phyloP scores from a whole-genome alignment of 106 monocot genomes.

The Posidonia australis region DNA sequence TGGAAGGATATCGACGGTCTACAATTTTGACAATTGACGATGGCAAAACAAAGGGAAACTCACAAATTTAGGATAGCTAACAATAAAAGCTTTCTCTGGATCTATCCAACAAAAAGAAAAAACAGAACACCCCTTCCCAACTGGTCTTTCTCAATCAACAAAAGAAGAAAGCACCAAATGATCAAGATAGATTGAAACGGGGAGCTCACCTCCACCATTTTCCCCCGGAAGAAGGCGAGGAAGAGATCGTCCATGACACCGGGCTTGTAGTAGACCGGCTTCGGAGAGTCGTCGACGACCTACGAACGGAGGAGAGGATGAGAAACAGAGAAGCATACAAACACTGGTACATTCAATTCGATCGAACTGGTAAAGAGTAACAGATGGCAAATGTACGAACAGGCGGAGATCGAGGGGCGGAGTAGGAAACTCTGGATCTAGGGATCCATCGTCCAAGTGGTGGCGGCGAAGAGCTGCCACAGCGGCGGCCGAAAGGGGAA shows the following conservation, averaged over 20 bases:
- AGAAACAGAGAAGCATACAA: neutral
- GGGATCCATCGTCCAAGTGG: neutral
- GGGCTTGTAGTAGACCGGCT: neutral
- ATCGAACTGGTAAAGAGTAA: neutral
- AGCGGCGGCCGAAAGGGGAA: neutral
- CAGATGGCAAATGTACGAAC: neutral
- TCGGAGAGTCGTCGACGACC: neutral
- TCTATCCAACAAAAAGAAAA: no score
- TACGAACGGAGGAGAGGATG: neutral
- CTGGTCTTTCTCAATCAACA: no score
- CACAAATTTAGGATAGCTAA: no score
- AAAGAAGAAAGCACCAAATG: no score
- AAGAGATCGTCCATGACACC: slow-evolving; percentile 8
- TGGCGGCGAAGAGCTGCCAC: neutral
- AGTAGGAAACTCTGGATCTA: neutral
- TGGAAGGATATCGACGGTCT: no score
- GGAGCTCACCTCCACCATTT: slow-evolving; percentile 9
- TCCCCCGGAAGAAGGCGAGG: slow-evolving; percentile 10
- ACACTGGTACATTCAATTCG: neutral
- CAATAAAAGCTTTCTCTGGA: no score
- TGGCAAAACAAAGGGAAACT: no score
- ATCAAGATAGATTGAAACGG: no score
- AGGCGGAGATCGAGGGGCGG: neutral
- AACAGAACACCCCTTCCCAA: no score
- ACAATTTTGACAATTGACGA: no score